Percentiles rank a stretch among this genome's conserved stretches.
These are phyloP conservation scores for Colletotrichum echinochloae DNA, from an alignment of 2,329 filamentous ascomycete species.

Conservation along the genomic window DNA sequence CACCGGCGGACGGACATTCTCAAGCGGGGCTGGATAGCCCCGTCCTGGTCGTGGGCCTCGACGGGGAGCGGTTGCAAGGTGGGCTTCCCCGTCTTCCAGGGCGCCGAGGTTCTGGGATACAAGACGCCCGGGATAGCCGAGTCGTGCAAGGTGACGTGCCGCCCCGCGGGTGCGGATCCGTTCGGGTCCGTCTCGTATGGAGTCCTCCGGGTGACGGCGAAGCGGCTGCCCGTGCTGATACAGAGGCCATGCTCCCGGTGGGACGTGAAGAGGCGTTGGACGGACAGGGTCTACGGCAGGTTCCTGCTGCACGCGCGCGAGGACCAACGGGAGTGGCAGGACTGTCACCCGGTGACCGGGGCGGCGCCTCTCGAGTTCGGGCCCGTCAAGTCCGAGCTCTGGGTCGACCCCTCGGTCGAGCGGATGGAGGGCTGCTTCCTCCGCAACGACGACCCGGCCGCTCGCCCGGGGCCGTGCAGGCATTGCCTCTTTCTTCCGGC, in stretches of 20 bases:
- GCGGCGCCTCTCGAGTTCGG: not conserved
- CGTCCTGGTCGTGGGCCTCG: conserved; percentile 30
- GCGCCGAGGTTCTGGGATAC: not conserved
- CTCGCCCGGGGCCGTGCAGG: not conserved
- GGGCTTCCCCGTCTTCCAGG: not conserved
- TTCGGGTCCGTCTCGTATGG: conserved; percentile 2
- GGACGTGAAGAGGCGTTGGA: conserved; percentile 1
- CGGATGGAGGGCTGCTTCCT: not conserved
- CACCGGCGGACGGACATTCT: not conserved
- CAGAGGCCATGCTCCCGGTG: conserved; percentile 2
- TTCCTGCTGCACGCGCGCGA: not conserved
- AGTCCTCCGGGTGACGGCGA: not conserved
- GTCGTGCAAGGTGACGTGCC: not conserved
- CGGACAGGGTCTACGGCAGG: not conserved
- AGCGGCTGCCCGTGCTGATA: conserved; percentile 10
- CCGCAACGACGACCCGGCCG: not conserved
- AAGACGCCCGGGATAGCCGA: not conserved
- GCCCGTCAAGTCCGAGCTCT: not conserved
- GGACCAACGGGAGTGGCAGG: conserved; percentile 9
- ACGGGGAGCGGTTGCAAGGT: conserved; percentile 21
- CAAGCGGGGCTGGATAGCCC: conserved; percentile 1
- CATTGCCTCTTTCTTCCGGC: conserved; percentile 10
- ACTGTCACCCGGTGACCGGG: not conserved
- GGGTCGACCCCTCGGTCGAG: conserved; percentile 14
- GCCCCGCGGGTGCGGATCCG: not conserved